Evolutionary conservation across 139 green algal species (phyloP), one percentile per base, ranked within the genome.

Genomic region (Chlorella sp.): DNA sequence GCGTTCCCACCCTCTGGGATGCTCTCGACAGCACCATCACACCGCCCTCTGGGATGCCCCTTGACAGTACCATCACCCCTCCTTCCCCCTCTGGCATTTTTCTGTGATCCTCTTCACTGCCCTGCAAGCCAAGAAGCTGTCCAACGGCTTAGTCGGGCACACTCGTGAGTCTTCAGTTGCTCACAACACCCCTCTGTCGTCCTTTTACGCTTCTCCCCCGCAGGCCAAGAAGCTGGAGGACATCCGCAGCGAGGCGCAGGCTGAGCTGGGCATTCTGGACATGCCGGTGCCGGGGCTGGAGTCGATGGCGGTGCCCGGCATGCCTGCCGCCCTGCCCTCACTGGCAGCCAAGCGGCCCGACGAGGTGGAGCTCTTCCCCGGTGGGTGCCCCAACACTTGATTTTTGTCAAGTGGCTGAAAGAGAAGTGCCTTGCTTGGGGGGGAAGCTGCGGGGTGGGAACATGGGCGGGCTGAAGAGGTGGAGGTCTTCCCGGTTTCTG

Each of bases 151-250:
- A n/a, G n/a, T n/a, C n/a, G n/a, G n/a, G n/a, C n/a, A n/a, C n/a
- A n/a, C n/a, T n/a, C n/a, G n/a, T n/a, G n/a, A n/a, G n/a, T n/a
- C n/a, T n/a, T 14, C 36, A 34, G 34, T 60, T 3, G 3, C 64
- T 32, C 24, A n/a, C 64, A 71, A 30, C 22, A 28, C 64, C 64
- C 24, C 64, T 30, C 24, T 71, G 64, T 14, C 64, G 11, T 14
- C 24, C 22, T 26, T 26, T n/a, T n/a, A 14, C 81, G 16, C 34
- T 24, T 37, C 1, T 19, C 24, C 16, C 7, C 16, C 80, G 57
- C 83, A 94, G 91, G 96, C 96, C 76, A 98, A 98, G 95, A 99
- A 98, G 94, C 93, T 99, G 81, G 95, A 97, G 32, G 96, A 98
- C 86, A 96, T 99, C 76, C 96, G 95, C 79, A 93, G 91, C 40